These are phyloP conservation scores for Abrus precatorius DNA, from an alignment of 306 rosid species.

Conservation along the genomic window DNA sequence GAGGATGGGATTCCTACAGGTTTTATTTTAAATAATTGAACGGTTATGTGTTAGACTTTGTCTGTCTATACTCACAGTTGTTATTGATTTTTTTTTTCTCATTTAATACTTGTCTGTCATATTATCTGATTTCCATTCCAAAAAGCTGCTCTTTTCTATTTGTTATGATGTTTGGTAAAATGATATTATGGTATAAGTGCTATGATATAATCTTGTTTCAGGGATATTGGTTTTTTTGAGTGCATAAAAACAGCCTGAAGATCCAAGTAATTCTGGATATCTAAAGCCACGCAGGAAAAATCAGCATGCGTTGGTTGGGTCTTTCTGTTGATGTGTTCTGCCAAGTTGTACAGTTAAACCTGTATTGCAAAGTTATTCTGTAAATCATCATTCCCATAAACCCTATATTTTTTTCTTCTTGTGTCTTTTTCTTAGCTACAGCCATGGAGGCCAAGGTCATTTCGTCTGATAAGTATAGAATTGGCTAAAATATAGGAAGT, in stretches of 20 bases:
- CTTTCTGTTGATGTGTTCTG: conserved; percentile 66
- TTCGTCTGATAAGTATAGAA: conserved; percentile 68
- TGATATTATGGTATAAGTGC: conserved; percentile 10
- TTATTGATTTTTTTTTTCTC: conserved; percentile 28
- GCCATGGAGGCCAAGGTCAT: conserved; percentile 62
- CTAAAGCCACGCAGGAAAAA: conserved; percentile 31
- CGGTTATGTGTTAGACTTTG: neutral
- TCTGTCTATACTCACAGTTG: neutral
- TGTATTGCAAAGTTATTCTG: conserved; percentile 77
- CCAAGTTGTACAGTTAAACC: conserved; percentile 65
- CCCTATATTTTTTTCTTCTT: conserved; percentile 28
- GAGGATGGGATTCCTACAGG: neutral
- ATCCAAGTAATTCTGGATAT: conserved; percentile 45
- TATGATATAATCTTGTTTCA: conserved; percentile 48
- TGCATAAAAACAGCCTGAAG: conserved; percentile 34
- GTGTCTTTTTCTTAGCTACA: conserved; percentile 34
- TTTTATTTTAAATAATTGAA: neutral
- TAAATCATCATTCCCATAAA: conserved; percentile 45
- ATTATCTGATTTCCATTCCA: neutral
- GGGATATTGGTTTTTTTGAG: conserved; percentile 42
- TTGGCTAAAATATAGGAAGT: conserved; percentile 58
- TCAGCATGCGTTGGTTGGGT: conserved; percentile 76
- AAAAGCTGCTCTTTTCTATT: neutral
- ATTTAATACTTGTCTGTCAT: neutral
- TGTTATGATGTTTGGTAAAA: neutral